Percentiles rank a stretch among this genome's conserved stretches.
Evolutionary conservation across 306 rosid genomes (phyloP).

Genomic region (Acacia melanoxylon): DNA sequence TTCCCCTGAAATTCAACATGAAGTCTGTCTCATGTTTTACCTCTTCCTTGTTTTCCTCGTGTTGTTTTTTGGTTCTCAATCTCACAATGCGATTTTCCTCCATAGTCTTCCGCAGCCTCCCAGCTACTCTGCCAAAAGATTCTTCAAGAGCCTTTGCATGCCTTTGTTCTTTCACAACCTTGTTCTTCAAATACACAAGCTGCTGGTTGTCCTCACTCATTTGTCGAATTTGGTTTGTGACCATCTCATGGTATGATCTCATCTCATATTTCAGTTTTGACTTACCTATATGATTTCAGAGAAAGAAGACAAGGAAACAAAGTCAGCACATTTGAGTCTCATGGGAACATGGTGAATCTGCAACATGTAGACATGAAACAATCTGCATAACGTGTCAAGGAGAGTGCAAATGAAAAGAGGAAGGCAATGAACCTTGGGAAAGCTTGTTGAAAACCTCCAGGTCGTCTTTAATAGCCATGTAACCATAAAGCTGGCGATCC

Average conservation of each 20-base stretch:
- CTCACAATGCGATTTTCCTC: slow-evolving; percentile 57
- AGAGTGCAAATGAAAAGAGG: neutral
- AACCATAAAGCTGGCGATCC: slow-evolving; percentile 68
- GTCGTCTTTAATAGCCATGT: slow-evolving; percentile 66
- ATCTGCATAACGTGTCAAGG: neutral
- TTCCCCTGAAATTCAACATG: neutral
- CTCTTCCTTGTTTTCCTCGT: slow-evolving; percentile 66
- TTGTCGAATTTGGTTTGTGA: slow-evolving; percentile 56
- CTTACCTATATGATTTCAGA: slow-evolving; percentile 48
- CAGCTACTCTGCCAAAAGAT: slow-evolving; percentile 37
- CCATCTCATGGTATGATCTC: slow-evolving; percentile 73
- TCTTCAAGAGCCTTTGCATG: slow-evolving; percentile 48
- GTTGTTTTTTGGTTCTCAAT: slow-evolving; percentile 48
- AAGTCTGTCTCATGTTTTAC: slow-evolving; percentile 33
- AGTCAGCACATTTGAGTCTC: neutral
- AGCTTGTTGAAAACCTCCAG: slow-evolving; percentile 59
- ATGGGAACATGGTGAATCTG: neutral
- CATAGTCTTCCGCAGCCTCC: slow-evolving; percentile 48
- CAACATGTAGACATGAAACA: neutral
- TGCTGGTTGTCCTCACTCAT: slow-evolving; percentile 73
- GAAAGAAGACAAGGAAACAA: neutral
- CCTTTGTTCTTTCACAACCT: slow-evolving; percentile 40
- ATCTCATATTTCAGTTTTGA: slow-evolving; percentile 64
- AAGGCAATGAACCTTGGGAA: slow-evolving; percentile 49
- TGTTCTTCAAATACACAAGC: slow-evolving; percentile 43